Conservation (phyloP, 805 yeast species). For the Metschnikowia baotianmanensis region DNA sequence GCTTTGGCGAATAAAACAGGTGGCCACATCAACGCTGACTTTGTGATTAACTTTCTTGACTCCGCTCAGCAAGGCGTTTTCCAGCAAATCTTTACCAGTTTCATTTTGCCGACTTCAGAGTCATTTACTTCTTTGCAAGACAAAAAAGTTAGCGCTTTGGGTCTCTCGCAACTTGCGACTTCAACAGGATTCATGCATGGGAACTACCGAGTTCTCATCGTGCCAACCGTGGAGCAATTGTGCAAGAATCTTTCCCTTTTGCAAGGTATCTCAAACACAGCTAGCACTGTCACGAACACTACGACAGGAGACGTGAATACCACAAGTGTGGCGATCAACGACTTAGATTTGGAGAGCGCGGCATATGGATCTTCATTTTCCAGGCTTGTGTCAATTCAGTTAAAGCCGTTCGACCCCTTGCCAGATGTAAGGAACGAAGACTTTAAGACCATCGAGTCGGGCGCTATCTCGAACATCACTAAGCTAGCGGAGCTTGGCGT, state of each 20-base stretch:
- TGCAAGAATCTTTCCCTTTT: slow-evolving; percentile 28
- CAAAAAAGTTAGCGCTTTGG: slow-evolving; percentile 52
- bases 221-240: slow-evolving; percentile 32
- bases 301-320: slow-evolving; percentile 20
- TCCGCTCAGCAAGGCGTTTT: slow-evolving; percentile 65
- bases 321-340: slow-evolving; percentile 36
- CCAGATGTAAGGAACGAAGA: slow-evolving; percentile 46
- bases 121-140: slow-evolving; percentile 51
- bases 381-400: slow-evolving; percentile 60
- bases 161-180: slow-evolving; percentile 45
- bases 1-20: slow-evolving; percentile 33
- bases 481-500: slow-evolving; percentile 25
- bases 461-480: slow-evolving; percentile 27
- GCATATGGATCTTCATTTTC: slow-evolving; percentile 88
- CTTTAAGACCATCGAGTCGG: slow-evolving; percentile 25
- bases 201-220: slow-evolving; percentile 22
- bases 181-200: slow-evolving; percentile 22
- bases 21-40: slow-evolving; percentile 36
- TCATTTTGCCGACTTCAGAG: slow-evolving; percentile 52
- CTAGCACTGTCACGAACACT: slow-evolving; percentile 19
- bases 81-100: slow-evolving; percentile 47
- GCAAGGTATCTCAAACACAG: slow-evolving; percentile 26
- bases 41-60: slow-evolving; percentile 64
- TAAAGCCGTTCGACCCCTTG: slow-evolving; percentile 68
- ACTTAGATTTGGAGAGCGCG: slow-evolving; percentile 58